Percentiles rank a stretch among this genome's conserved stretches.
Evolutionary conservation across 2,329 filamentous ascomycete genomes (phyloP).

Genomic region (Ilyonectria sp.): DNA sequence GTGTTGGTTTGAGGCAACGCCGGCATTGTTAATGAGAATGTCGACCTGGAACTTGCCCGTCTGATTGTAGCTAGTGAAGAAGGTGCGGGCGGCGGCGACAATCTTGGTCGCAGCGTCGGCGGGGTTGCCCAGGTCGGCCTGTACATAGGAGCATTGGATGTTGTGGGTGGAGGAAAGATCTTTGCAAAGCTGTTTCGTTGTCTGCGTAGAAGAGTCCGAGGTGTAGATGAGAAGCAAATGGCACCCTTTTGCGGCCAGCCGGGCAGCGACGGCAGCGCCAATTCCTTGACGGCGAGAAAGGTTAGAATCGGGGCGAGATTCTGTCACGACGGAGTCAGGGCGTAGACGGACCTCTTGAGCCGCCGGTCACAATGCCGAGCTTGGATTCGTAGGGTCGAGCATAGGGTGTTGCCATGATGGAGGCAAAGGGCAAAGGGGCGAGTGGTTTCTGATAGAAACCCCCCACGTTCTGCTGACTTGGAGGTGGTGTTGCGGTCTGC

Average conservation of each 20-base stretch:
- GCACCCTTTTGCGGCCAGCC: constrained; percentile 73
- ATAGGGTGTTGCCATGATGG: constrained; percentile 39
- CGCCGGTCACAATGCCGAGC: constrained; percentile 54
- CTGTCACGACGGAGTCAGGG: background rate
- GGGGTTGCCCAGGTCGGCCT: constrained; percentile 50
- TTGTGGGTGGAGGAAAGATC: constrained; percentile 63
- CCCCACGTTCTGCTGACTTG: background rate
- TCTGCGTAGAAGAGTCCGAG: constrained; percentile 66
- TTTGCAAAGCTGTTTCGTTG: constrained; percentile 62
- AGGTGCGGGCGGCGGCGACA: constrained; percentile 47
- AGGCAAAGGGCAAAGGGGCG: background rate
- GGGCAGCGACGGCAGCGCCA: constrained; percentile 70
- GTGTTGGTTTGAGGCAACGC: constrained; percentile 75
- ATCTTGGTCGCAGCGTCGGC: constrained; percentile 47
- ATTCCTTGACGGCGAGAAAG: constrained; percentile 62
- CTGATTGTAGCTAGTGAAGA: constrained; percentile 46
- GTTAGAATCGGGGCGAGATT: constrained; percentile 20
- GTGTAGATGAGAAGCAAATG: constrained; percentile 74
- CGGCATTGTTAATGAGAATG: constrained; percentile 91
- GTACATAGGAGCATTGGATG: constrained; percentile 47
- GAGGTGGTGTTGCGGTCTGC: constrained; percentile 6
- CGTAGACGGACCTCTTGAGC: constrained; percentile 50
- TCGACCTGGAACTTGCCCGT: constrained; percentile 68
- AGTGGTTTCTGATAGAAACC: background rate
- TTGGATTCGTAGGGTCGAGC: constrained; percentile 51